phyloP scores from a whole-genome alignment of 139 green algal genomes.

The Medakamo hakoo region DNA sequence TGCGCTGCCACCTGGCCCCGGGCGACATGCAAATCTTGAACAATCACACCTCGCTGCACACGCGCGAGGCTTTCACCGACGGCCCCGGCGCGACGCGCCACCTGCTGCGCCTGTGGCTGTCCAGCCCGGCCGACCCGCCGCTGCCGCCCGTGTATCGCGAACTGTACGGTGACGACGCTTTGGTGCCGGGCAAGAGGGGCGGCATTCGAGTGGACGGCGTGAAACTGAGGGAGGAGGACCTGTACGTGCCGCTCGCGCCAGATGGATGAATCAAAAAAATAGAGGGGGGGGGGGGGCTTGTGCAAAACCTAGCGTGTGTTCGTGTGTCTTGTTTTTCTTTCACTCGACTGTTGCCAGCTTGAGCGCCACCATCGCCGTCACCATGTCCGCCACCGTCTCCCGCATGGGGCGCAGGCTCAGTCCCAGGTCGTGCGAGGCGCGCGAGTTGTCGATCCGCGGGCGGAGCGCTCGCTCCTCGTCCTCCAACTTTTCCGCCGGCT shows the following conservation, averaged over 20 bases:
- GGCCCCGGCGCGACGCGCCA: slow-evolving; percentile 30
- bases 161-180: slow-evolving; percentile 15
- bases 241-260: not conserved
- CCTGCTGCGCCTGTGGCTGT: slow-evolving; percentile 51
- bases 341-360: slow-evolving; percentile 3
- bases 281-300: too few species aligned
- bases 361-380: slow-evolving; percentile 14
- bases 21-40: slow-evolving; percentile 48
- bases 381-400: slow-evolving; percentile 29
- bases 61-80: slow-evolving; percentile 28
- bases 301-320: not conserved
- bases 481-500: not conserved
- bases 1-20: slow-evolving; percentile 34
- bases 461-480: not conserved
- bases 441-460: not conserved
- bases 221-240: not conserved
- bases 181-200: slow-evolving; percentile 18
- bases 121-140: slow-evolving; percentile 21
- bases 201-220: slow-evolving; percentile 21
- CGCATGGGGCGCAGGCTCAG: slow-evolving; percentile 13
- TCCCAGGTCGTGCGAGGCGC: slow-evolving; percentile 11
- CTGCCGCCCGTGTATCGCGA: slow-evolving; percentile 31
- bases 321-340: not conserved
- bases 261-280: not conserved
- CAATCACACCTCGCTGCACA: slow-evolving; percentile 42